Base-by-base conservation (phyloP, 2,329 filamentous ascomycete genomes). In the Celoporthe dispersa region DNA sequence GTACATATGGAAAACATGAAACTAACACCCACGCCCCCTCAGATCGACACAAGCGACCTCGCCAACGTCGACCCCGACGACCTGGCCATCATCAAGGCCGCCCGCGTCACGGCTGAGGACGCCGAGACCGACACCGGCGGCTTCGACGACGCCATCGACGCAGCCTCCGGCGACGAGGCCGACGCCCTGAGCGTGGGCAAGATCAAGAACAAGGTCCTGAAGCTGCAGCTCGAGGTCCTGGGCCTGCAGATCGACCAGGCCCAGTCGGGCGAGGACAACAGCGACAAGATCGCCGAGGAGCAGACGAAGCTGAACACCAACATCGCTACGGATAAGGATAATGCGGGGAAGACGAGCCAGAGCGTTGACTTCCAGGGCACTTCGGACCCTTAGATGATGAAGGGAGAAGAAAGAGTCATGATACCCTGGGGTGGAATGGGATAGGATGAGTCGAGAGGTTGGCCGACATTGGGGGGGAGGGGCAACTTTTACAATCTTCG, bases 91-190 rank as follows among this genome's bases (percentile, higher is more conserved):
- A 80, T 89, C 73, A 81, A 83, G 68, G 80, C 81, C 0, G 87
- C 86, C 25, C 80, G 81, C 57, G 72, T 81, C 73, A 83, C 83
- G 0, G 86, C 86, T 68, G 87, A 89, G 76, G 76, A 79, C 33
- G 86, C 87, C n/a, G 87, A 89, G 78, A 82, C 78, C 1, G 79
- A 82, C 11, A 80, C 80, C 0, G 83, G 81, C 28, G 83, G 82
- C 48, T 89, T 88, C 80, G 87, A 89, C 78, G 81, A 84, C 22
- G 83, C 85, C 53, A 84, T 87, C 70, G 80, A 78, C 16, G 82
- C 81, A 3, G 85, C 85, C 11, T 81, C 77, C 33, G 79, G 78
- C 37, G 76, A 79, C 16, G 78, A 80, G 2, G 82, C 80, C 0
- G 83, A 80, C 53, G 84, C 84, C 14, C 80, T 88, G 22, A 80